These are phyloP conservation scores for Uronychia binucleata DNA, from an alignment of 73 alveolate genomes.

Conservation along the genomic window DNA sequence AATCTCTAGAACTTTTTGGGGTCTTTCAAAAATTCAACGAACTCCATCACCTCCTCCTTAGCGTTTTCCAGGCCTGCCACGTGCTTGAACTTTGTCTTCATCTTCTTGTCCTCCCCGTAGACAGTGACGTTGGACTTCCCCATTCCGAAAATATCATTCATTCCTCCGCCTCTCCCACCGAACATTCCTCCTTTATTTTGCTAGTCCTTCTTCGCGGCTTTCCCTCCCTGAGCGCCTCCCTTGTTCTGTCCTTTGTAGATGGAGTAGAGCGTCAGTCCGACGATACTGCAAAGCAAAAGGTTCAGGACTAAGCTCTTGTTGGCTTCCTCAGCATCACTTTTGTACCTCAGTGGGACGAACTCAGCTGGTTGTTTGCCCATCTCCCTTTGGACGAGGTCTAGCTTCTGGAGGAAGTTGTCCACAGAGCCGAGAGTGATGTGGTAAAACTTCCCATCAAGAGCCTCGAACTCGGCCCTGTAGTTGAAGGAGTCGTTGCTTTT, in stretches of 20 bases:
- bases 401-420: constrained; percentile 50
- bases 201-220: constrained; percentile 29
- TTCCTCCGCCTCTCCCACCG: constrained; percentile 56
- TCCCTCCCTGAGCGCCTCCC: constrained; percentile 22
- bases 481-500: constrained; percentile 34
- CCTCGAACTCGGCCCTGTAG: constrained; percentile 44
- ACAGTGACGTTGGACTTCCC: constrained; percentile 69
- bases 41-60: constrained; percentile 90
- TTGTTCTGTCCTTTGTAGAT: neutral
- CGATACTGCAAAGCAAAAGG: constrained; percentile 1
- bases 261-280: constrained; percentile 20
- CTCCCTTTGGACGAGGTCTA: constrained; percentile 51
- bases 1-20: constrained; percentile 80
- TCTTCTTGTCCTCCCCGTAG: constrained; percentile 71
- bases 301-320: constrained; percentile 6
- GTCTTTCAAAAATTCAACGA: constrained; percentile 92
- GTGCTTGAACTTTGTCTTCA: constrained; percentile 50
- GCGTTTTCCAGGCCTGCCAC: constrained; percentile 99
- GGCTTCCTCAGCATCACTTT: constrained; percentile 6
- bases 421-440: constrained; percentile 42
- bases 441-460: constrained; percentile 25
- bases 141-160: constrained; percentile 53
- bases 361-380: constrained; percentile 59
- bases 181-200: constrained; percentile 23
- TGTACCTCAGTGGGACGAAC: constrained; percentile 50